Conservation (phyloP, 192 early-diverging fungal genomes). For the Coemansia javaensis region DNA sequence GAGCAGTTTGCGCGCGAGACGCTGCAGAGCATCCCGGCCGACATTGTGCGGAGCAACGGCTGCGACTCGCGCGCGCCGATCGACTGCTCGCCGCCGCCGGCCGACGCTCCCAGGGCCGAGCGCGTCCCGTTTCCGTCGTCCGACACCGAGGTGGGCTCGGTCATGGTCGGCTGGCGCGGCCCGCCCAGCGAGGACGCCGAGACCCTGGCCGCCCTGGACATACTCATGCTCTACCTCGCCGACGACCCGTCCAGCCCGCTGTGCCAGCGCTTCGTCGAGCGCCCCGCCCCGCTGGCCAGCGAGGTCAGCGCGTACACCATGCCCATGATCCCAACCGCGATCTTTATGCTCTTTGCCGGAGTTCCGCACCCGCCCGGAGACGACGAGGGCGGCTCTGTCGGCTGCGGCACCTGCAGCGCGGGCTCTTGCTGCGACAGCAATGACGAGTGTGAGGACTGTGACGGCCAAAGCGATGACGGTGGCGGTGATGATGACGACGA, state of each 20-base stretch:
- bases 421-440: no score
- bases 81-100: constrained; percentile 18
- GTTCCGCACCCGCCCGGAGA: constrained; percentile 37
- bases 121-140: constrained; percentile 54
- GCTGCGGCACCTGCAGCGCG: no score
- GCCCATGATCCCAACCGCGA: constrained; percentile 49
- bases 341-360: constrained; percentile 63
- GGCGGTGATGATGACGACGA: constrained; percentile 12
- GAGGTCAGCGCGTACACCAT: constrained; percentile 57
- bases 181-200: constrained; percentile 60
- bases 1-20: constrained; percentile 38
- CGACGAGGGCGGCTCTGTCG: not conserved
- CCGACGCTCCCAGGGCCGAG: not conserved
- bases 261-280: constrained; percentile 73
- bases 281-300: constrained; percentile 57
- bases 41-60: constrained; percentile 20
- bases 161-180: constrained; percentile 69
- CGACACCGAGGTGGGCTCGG: constrained; percentile 61
- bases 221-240: constrained; percentile 67
- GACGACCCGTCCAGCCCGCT: constrained; percentile 69
- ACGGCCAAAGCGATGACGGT: constrained; percentile 6
- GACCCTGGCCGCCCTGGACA: constrained; percentile 59
- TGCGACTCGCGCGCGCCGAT: constrained; percentile 19
- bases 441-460: no score
- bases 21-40: constrained; percentile 27